A percentile compares a stretch with the other conserved stretches of the same genome.
These are phyloP conservation scores for Aspergillus leporis DNA, from an alignment of 495 filamentous ascomycete genomes.

Conservation along the genomic window DNA sequence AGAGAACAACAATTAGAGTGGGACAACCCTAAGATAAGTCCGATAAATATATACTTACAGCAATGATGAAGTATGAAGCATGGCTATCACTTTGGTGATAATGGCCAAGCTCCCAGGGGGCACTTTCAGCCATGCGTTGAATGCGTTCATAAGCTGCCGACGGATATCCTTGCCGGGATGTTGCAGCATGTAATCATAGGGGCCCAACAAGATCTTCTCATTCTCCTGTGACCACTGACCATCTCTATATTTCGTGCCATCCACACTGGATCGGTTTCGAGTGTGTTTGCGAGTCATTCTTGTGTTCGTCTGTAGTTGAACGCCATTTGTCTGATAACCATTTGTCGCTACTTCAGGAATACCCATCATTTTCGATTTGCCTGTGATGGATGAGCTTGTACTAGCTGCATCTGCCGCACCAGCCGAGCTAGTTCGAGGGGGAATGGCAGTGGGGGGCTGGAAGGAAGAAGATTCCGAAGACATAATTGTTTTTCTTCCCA, in stretches of 20 bases:
- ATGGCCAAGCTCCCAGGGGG: slow-evolving; percentile 73
- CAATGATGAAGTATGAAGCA: slow-evolving; percentile 92
- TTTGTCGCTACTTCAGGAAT: slow-evolving; percentile 18
- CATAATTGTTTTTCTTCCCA: slow-evolving; percentile 12
- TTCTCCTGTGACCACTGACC: slow-evolving; percentile 68
- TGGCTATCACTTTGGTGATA: slow-evolving; percentile 84
- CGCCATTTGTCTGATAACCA: slow-evolving; percentile 51
- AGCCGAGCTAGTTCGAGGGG: slow-evolving; percentile 70
- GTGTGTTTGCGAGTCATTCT: slow-evolving; percentile 28
- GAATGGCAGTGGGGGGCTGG: slow-evolving; percentile 67
- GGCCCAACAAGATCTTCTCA: slow-evolving; percentile 77
- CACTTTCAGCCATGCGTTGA: slow-evolving; percentile 87
- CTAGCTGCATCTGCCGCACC: slow-evolving; percentile 37
- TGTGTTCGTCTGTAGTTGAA: slow-evolving; percentile 43
- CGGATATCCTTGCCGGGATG: slow-evolving; percentile 94
- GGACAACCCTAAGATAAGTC: not conserved
- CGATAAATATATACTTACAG: slow-evolving; percentile 48
- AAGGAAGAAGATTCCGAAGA: slow-evolving; percentile 32
- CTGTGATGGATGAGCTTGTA: slow-evolving; percentile 30
- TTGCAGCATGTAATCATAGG: slow-evolving; percentile 82
- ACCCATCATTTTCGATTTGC: slow-evolving; percentile 50
- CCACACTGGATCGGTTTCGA: slow-evolving; percentile 47
- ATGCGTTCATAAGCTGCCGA: slow-evolving; percentile 80
- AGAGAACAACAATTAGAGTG: not conserved
- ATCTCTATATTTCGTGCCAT: slow-evolving; percentile 52